Percentiles rank a stretch among this genome's conserved stretches.
Conservation (phyloP, 805 yeast genomes). For the Yamadazyma nakazawae region DNA sequence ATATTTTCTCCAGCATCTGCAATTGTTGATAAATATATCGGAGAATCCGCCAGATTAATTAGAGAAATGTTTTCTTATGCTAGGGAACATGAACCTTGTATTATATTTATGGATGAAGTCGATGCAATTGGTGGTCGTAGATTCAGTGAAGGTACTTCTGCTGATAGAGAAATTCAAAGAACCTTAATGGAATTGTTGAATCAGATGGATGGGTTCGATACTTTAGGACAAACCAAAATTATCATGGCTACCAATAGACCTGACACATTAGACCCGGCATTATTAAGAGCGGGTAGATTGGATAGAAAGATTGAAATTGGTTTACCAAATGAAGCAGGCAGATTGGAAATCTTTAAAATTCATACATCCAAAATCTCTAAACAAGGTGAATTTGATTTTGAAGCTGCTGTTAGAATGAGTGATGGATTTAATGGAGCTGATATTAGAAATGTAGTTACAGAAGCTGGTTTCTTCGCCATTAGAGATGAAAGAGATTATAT, state of each 20-base stretch:
- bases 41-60: constrained; percentile 93
- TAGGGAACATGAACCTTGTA: constrained; percentile 96
- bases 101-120: constrained; percentile 96
- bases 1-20: constrained; percentile 98
- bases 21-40: constrained; percentile 95
- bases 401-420: constrained; percentile 96
- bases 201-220: constrained; percentile 98
- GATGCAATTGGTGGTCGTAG: constrained; percentile 99
- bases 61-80: constrained; percentile 99
- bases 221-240: constrained; percentile 92
- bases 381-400: constrained; percentile 94
- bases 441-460: constrained; percentile 94
- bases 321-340: constrained; percentile 92
- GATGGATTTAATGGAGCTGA: constrained; percentile 99
- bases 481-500: constrained; percentile 97
- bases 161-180: constrained; percentile 97
- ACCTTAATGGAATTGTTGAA: constrained; percentile 94
- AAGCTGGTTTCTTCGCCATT: constrained; percentile 97
- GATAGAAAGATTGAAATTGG: constrained; percentile 96
- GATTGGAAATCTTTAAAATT: constrained; percentile 90
- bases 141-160: constrained; percentile 96
- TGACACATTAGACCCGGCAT: constrained; percentile 95
- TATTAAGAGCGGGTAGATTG: constrained; percentile 94
- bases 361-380: constrained; percentile 83
- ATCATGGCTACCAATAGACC: constrained; percentile 99